These are phyloP conservation scores for Schizochytrium sp. DNA, from an alignment of 108 stramenopile species.

Conservation along the genomic window DNA sequence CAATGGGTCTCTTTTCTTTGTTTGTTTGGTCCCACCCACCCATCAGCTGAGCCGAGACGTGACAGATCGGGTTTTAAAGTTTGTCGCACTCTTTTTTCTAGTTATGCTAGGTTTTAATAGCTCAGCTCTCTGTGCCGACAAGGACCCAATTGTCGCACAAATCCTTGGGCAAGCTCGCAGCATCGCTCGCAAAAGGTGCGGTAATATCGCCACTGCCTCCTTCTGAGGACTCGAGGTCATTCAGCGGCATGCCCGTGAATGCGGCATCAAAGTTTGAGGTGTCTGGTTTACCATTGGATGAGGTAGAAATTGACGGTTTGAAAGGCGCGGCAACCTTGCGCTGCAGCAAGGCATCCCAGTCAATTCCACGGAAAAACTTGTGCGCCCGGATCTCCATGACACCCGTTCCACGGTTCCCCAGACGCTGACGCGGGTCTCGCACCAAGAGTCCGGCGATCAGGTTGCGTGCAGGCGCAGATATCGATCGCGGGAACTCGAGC, in stretches of 20 bases:
- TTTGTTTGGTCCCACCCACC: too few relatives aligned
- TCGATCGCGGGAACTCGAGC: neutral
- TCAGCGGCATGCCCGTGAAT: neutral
- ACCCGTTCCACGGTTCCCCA: slow-evolving; percentile 14
- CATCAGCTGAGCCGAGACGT: too few relatives aligned
- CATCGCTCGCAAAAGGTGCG: too few relatives aligned
- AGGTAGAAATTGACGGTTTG: neutral
- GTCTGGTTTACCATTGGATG: neutral
- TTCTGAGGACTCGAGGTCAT: neutral
- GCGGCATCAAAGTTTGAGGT: neutral
- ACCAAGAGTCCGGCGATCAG: neutral
- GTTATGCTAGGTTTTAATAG: too few relatives aligned
- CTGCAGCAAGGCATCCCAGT: slow-evolving; percentile 28
- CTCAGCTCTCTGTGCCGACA: too few relatives aligned
- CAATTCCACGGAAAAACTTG: neutral
- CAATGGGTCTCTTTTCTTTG: too few relatives aligned
- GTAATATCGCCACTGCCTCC: too few relatives aligned
- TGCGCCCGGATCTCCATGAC: neutral
- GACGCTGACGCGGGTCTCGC: neutral
- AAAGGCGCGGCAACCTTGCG: neutral
- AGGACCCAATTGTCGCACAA: too few relatives aligned
- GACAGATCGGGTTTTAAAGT: too few relatives aligned
- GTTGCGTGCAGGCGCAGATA: neutral
- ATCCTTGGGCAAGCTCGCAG: too few relatives aligned
- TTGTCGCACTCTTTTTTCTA: too few relatives aligned